Base-by-base conservation (phyloP, 345 rosid genomes). In the Hevea brasiliensis region DNA sequence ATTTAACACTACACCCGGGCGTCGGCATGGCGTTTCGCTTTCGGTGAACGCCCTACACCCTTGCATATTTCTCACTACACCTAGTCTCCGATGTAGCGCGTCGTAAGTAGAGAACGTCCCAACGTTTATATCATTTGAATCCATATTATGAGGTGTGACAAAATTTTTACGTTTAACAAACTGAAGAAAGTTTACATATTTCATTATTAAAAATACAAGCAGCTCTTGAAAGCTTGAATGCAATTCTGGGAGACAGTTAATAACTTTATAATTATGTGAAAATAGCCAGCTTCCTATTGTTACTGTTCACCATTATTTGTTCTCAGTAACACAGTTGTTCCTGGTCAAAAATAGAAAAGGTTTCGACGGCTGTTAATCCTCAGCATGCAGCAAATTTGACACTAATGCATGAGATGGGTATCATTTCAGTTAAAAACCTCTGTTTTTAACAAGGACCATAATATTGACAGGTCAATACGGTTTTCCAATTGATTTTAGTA, bases 401-500 rank as follows among this genome's bases (percentile, higher is more conserved):
- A 35, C n/a, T 8, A 9, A 37, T 15, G 20, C 18, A 41, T 42
- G 14, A 3, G 3, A 12, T 42, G 2, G 18, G 9, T 17, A 21
- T 62, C 44, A 45, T 32, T 44, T 59, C 18, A 15, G 23, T n/a
- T 6, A 14, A 51, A n/a, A 35, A 20, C n/a, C 6, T 65, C 29
- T 55, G 3, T 60, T 40, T 35, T 44, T 73, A 15, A 65, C 59
- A 21, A 29, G 56, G 21, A n/a, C 23, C 29, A 41, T 11, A 13
- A 13, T 4, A 42, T 70, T 65, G 27, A 61, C 87, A 92, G 99
- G 96, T 95, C 37, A 95, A 95, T 83, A 95, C 99, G 10, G 97
- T 95, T 75, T 81, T 95, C 86, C 98, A 92, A 76, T 72, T 95
- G 83, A 82, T 84, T 62, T 84, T 95, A 75, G 97, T 95, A 45